Percentiles rank a stretch among this genome's conserved stretches.
Evolutionary conservation across 2,329 filamentous ascomycete genomes (phyloP).

Genomic region (Penicillium sp.): DNA sequence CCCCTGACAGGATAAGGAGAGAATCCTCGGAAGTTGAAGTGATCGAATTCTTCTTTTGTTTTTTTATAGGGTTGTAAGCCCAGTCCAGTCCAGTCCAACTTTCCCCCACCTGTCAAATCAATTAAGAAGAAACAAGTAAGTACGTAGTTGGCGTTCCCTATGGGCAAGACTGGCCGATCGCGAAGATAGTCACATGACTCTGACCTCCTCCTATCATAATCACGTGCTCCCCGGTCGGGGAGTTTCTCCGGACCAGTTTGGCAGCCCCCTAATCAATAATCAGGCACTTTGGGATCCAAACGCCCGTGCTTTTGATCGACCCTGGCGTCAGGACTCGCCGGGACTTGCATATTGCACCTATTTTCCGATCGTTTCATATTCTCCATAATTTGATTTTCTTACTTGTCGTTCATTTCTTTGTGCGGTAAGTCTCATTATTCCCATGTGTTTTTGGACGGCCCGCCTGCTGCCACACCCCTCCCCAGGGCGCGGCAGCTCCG

Average conservation of each 20-base stretch:
- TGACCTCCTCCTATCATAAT: background rate
- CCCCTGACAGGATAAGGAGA: background rate
- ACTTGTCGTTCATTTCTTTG: conserved; percentile 22
- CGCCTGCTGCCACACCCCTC: background rate
- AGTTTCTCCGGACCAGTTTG: conserved; percentile 26
- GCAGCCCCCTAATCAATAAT: conserved; percentile 35
- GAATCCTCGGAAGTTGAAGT: background rate
- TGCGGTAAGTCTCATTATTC: conserved; percentile 20
- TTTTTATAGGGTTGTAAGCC: background rate
- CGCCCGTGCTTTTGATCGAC: conserved; percentile 36
- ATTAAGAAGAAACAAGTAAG: background rate
- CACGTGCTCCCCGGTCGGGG: conserved; percentile 28
- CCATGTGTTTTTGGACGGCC: conserved; percentile 1
- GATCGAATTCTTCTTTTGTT: background rate
- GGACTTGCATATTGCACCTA: conserved; percentile 33
- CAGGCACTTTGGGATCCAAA: conserved; percentile 23
- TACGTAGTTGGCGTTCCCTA: conserved; percentile 4
- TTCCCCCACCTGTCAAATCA: conserved; percentile 7
- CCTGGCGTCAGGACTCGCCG: conserved; percentile 31
- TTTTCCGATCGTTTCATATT: conserved; percentile 25
- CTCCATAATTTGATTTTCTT: background rate
- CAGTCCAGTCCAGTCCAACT: background rate
- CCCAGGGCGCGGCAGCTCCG: conserved; percentile 16
- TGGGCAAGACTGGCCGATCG: background rate
- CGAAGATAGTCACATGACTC: conserved; percentile 14